These are phyloP conservation scores for Penicillium antarcticum DNA, from an alignment of 495 filamentous ascomycete genomes.

Conservation along the genomic window DNA sequence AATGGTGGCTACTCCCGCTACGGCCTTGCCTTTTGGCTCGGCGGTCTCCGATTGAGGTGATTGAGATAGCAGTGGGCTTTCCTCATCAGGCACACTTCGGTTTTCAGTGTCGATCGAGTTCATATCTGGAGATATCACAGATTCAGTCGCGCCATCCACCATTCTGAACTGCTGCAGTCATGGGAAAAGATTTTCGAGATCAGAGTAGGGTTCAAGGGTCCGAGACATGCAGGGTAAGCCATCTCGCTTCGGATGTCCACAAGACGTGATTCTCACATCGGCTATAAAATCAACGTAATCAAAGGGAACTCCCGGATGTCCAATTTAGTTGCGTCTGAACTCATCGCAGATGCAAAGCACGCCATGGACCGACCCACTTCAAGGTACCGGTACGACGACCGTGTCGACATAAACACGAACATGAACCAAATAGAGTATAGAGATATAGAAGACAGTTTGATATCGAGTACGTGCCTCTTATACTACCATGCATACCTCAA, in stretches of 20 bases:
- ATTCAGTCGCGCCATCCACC: background rate
- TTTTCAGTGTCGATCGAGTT: background rate
- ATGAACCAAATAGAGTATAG: too few relatives aligned
- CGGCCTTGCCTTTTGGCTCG: slow-evolving; percentile 4
- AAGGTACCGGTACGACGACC: too few relatives aligned
- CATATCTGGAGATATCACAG: background rate
- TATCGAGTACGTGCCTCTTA: too few relatives aligned
- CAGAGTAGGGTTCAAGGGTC: background rate
- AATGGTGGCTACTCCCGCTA: slow-evolving; percentile 28
- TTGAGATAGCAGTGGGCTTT: slow-evolving; percentile 16
- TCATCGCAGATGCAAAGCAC: slow-evolving; percentile 14
- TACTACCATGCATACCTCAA: too few relatives aligned
- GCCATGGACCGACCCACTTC: slow-evolving; percentile 9
- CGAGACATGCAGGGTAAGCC: background rate
- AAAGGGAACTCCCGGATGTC: too few relatives aligned
- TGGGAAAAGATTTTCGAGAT: background rate
- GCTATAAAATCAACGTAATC: background rate
- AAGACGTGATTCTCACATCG: background rate
- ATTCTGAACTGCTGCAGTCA: background rate
- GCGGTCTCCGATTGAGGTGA: background rate
- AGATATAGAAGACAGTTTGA: too few relatives aligned
- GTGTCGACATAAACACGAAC: too few relatives aligned
- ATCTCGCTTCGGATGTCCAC: too few relatives aligned
- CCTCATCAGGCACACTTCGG: slow-evolving; percentile 19
- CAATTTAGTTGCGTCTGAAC: background rate